phyloP scores from a whole-genome alignment of 257 asterid species.

The Petunia axillaris region DNA sequence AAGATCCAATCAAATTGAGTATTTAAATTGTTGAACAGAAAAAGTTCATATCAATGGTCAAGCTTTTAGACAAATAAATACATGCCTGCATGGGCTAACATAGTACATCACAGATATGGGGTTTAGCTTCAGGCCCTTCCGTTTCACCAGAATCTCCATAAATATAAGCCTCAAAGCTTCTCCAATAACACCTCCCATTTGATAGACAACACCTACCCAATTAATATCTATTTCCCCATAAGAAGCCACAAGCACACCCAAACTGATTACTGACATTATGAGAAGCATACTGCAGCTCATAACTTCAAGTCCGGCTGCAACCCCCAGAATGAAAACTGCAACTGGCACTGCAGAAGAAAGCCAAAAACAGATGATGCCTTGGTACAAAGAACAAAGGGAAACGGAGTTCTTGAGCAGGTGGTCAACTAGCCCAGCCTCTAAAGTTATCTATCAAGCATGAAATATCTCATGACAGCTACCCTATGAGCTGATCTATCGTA shows the following conservation, averaged over 20 bases:
- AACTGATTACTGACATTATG: constrained; percentile 90
- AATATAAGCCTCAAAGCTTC: constrained; percentile 96
- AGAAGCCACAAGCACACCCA: constrained; percentile 93
- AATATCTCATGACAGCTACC: not conserved
- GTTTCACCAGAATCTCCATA: constrained; percentile 92
- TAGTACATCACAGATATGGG: constrained; percentile 97
- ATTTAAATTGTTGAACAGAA: not conserved
- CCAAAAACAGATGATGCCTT: constrained; percentile 30
- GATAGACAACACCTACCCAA: constrained; percentile 98
- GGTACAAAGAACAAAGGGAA: constrained; percentile 12
- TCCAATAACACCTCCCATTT: constrained; percentile 99
- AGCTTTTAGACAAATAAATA: constrained; percentile 20
- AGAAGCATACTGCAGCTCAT: constrained; percentile 95
- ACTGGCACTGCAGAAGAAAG: constrained; percentile 82
- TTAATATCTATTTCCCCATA: constrained; percentile 89
- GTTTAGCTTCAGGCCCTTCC: constrained; percentile 89
- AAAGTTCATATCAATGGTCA: not conserved
- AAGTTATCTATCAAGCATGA: not conserved
- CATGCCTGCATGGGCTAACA: constrained; percentile 99
- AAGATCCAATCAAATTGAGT: constrained; percentile 16
- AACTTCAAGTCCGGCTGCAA: constrained; percentile 91
- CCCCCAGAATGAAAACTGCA: constrained; percentile 95
- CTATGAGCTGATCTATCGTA: not conserved
- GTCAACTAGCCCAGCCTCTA: constrained; percentile 19
- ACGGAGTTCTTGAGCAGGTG: constrained; percentile 2